phyloP scores from a whole-genome alignment of 2,329 filamentous ascomycete genomes.

The Cadophora gregata region DNA sequence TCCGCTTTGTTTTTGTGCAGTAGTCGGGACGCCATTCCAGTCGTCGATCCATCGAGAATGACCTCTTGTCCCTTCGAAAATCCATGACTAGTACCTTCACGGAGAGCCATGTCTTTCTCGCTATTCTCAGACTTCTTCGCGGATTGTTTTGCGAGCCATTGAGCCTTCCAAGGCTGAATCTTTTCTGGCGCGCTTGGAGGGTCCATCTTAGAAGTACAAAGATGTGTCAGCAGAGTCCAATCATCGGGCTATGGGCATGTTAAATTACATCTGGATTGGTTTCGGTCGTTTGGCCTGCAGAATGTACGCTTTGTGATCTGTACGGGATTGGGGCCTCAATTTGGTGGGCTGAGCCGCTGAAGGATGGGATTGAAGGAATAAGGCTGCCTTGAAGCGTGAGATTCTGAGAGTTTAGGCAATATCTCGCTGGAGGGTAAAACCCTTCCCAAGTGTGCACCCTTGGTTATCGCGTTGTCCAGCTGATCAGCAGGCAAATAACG shows the following conservation, averaged over 20 bases:
- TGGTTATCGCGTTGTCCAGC: no score
- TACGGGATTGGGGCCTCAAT: no score
- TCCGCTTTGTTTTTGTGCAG: neutral
- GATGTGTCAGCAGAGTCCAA: neutral
- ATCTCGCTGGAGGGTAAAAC: no score
- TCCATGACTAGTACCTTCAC: neutral
- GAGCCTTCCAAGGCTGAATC: constrained; percentile 17
- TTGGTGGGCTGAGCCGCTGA: no score
- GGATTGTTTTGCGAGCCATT: constrained; percentile 10
- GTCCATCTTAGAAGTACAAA: neutral
- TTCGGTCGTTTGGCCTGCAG: neutral
- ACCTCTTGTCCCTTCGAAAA: constrained; percentile 1
- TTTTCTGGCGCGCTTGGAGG: neutral
- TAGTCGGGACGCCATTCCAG: neutral
- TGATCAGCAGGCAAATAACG: no score
- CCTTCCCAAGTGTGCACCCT: no score
- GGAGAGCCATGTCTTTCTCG: neutral
- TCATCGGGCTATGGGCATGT: no score
- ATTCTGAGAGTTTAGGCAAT: no score
- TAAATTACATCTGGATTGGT: neutral
- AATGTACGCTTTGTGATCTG: no score
- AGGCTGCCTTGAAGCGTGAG: no score
- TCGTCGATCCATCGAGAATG: neutral
- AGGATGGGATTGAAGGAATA: no score
- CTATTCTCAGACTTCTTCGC: neutral